phyloP scores from a whole-genome alignment of 257 asterid species.

The Nemophila menziesii region DNA sequence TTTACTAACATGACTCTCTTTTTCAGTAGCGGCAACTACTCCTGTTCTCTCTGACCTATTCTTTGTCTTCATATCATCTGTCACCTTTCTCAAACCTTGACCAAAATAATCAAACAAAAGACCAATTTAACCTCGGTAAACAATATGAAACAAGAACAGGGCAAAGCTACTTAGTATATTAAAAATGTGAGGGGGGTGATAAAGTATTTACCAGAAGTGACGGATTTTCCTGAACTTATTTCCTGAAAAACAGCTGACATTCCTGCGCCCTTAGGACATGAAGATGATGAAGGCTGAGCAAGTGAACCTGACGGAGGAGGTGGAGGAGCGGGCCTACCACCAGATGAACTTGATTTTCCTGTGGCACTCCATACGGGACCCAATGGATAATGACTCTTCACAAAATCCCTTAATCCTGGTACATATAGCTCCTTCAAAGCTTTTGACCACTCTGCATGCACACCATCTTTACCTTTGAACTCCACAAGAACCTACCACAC shows the following conservation, averaged over 20 bases:
- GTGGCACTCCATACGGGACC: conserved; percentile 96
- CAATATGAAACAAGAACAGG: neutral
- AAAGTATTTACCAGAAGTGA: conserved; percentile 55
- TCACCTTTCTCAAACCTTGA: conserved; percentile 82
- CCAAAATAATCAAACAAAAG: conserved; percentile 5
- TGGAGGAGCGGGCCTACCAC: conserved; percentile 73
- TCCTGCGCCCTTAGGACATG: conserved; percentile 74
- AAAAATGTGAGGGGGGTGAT: neutral
- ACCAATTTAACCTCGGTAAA: neutral
- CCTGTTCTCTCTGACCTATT: conserved; percentile 72
- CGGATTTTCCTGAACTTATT: conserved; percentile 64
- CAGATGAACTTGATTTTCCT: conserved; percentile 39
- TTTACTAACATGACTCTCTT: conserved; percentile 37
- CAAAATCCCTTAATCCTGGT: conserved; percentile 92
- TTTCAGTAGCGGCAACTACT: conserved; percentile 44
- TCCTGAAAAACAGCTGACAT: conserved; percentile 95
- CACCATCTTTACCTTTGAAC: conserved; percentile 74
- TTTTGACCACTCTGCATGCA: conserved; percentile 95
- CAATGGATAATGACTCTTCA: conserved; percentile 73
- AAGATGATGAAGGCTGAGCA: conserved; percentile 60
- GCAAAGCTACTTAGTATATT: conserved; percentile 1
- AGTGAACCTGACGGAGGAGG: conserved; percentile 83
- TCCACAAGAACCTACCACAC: conserved; percentile 65
- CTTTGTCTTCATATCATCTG: conserved; percentile 92
- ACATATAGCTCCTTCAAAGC: conserved; percentile 84